Percentiles rank a stretch among this genome's conserved stretches.
These are phyloP conservation scores for Paramyrothecium roridum DNA, from an alignment of 2,329 filamentous ascomycete genomes.

Conservation along the genomic window DNA sequence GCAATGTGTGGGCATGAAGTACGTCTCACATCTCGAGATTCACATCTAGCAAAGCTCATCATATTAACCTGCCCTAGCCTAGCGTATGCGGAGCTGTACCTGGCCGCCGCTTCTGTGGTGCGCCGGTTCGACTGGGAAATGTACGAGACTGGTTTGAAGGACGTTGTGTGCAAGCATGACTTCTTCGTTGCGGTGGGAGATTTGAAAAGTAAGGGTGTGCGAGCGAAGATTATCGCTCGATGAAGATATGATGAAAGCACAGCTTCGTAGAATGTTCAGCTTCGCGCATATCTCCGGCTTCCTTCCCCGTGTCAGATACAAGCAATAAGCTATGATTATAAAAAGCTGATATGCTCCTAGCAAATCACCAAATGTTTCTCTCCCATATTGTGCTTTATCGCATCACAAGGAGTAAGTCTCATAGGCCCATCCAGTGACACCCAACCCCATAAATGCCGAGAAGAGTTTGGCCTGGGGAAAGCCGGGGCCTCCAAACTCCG, in stretches of 20 bases:
- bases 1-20: not conserved
- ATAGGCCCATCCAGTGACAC: slow-evolving; percentile 5
- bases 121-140: slow-evolving; percentile 10
- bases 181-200: slow-evolving; percentile 12
- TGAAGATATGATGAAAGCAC: too few species aligned
- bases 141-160: slow-evolving; percentile 7
- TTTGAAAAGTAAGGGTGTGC: slow-evolving; percentile 13
- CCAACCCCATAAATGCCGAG: slow-evolving; percentile 16
- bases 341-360: too few species aligned
- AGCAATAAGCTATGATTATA: too few species aligned
- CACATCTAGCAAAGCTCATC: not conserved
- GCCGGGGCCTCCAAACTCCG: slow-evolving; percentile 38
- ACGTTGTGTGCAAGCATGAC: slow-evolving; percentile 6
- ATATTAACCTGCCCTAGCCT: not conserved
- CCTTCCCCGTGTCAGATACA: too few species aligned
- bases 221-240: not conserved
- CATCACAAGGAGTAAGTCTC: not conserved
- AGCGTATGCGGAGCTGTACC: slow-evolving; percentile 3
- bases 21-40: not conserved
- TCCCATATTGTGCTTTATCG: too few species aligned
- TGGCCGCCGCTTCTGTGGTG: slow-evolving; percentile 4
- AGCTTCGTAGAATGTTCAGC: too few species aligned
- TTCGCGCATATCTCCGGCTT: too few species aligned
- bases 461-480: slow-evolving; percentile 36
- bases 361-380: too few species aligned